A percentile compares a stretch with the other conserved stretches of the same genome.
Conservation (phyloP, 2,329 filamentous ascomycete genomes). For the Alternaria dauci region DNA sequence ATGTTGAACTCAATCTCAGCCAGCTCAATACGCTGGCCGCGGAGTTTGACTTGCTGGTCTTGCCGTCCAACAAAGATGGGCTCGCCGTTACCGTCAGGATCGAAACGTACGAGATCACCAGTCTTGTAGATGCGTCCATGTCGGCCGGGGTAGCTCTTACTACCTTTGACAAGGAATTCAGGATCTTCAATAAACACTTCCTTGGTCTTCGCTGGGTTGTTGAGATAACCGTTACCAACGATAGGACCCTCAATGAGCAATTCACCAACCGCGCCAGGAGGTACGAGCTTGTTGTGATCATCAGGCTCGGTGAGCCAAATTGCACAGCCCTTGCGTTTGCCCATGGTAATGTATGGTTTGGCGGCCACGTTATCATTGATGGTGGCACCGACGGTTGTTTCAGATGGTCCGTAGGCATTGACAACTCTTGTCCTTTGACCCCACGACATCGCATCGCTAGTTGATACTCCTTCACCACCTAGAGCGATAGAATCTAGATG, state of each 20-base stretch:
- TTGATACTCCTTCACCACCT: constrained; percentile 50
- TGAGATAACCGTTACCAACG: constrained; percentile 51
- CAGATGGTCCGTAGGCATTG: constrained; percentile 49
- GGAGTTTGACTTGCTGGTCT: constrained; percentile 54
- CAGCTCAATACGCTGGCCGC: constrained; percentile 51
- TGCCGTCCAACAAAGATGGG: constrained; percentile 49
- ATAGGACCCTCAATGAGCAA: constrained; percentile 68
- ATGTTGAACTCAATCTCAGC: constrained; percentile 52
- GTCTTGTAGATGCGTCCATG: constrained; percentile 57
- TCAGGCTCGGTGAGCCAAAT: constrained; percentile 55
- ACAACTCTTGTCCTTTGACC: constrained; percentile 45
- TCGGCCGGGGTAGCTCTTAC: constrained; percentile 60
- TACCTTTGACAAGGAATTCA: constrained; percentile 67
- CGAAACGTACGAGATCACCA: constrained; percentile 58
- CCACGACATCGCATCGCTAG: constrained; percentile 56
- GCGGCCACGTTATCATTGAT: constrained; percentile 41
- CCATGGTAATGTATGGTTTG: constrained; percentile 50
- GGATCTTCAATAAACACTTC: constrained; percentile 60
- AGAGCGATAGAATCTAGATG: constrained; percentile 56
- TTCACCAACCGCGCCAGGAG: constrained; percentile 57
- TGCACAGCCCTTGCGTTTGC: constrained; percentile 44
- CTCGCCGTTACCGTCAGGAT: constrained; percentile 52
- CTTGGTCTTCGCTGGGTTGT: constrained; percentile 48
- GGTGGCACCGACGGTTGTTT: constrained; percentile 48
- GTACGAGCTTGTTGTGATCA: constrained; percentile 49